phyloP scores from a whole-genome alignment of 2,329 filamentous ascomycete species.

The Scedosporium aurantiacum region DNA sequence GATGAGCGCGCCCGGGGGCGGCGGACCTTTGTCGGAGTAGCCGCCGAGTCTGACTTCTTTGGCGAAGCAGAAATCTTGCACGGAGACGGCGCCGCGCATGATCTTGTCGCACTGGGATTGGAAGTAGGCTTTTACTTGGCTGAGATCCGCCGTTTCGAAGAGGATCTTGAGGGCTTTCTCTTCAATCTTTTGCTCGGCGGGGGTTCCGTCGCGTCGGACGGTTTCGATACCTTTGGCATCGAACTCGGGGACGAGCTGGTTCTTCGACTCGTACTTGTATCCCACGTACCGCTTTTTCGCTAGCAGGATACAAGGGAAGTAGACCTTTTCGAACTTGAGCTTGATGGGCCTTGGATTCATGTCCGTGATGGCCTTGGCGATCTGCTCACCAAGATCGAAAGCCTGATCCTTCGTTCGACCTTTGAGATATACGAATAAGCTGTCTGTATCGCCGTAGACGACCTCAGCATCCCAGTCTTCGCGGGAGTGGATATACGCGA shows the following conservation, averaged over 20 bases:
- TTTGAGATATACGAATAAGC: constrained; percentile 80
- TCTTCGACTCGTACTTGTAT: constrained; percentile 80
- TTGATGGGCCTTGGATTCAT: constrained; percentile 88
- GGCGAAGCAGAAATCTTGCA: constrained; percentile 95
- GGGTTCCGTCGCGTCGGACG: constrained; percentile 85
- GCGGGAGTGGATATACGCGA: constrained; percentile 82
- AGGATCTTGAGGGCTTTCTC: constrained; percentile 82
- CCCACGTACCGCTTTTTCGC: constrained; percentile 98
- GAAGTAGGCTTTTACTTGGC: constrained; percentile 81
- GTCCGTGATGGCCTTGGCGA: constrained; percentile 74
- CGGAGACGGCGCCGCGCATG: constrained; percentile 74
- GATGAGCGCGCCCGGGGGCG: constrained; percentile 80
- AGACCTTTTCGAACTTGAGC: constrained; percentile 97
- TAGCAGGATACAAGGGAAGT: constrained; percentile 84
- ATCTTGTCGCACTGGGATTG: constrained; percentile 85
- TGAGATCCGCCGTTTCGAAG: constrained; percentile 83
- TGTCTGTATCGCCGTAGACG: constrained; percentile 96
- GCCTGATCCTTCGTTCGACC: constrained; percentile 80
- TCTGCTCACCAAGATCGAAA: constrained; percentile 87
- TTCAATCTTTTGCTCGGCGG: constrained; percentile 92
- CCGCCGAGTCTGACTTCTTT: constrained; percentile 83
- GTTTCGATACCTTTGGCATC: constrained; percentile 99
- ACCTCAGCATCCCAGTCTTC: constrained; percentile 88
- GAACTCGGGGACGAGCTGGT: constrained; percentile 73
- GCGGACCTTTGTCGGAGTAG: constrained; percentile 64